Base-by-base conservation (phyloP, 331 rosid genomes). In the Saraca asoca region DNA sequence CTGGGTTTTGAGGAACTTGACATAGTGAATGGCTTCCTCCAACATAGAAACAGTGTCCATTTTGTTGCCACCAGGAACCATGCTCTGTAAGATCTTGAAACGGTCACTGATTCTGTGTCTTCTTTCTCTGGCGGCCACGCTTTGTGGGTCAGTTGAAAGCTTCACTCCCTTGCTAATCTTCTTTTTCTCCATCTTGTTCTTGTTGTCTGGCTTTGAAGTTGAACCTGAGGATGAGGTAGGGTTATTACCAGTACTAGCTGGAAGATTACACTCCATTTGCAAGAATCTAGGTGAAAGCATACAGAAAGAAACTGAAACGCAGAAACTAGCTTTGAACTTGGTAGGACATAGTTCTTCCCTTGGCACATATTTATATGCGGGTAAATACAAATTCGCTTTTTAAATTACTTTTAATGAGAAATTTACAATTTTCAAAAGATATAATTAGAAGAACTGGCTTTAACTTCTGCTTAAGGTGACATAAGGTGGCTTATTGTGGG, bases 1-100 rank as follows among this genome's bases (percentile, higher is more conserved):
- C 79, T 92, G 96, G 13, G 83, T 31, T 66, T 92, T 85, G 66
- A 92, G 90, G 68, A 79, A 89, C 85, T 89, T 89, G 3, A 92
- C 95, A 44, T 92, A 89, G 61, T 85, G 89, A 69, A 89, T 89
- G 5, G 98, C 93, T 66, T 89, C 96, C 34, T 92, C 98, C 18
- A 92, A 54, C 98, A 89, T 82, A 2, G 95, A 89, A n/a, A 87
- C 98, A 0, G 93, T 92, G 77, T 92, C 98, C 89, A 92, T 74
- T 73, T 89, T 92, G 9, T 76, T 80, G 31, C 96, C 98, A 0
- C 98, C 96, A 3, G 98, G 98, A 4, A 92, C 91, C 79, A 92
- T 76, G 78, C 98, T 89, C 53, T 92, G 93, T 58, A 92, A 50
- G 73, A 84, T 87, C 88, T 92, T 92, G 82, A 92, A 92, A 68